Conservation (phyloP, 768 basidiomycete genomes). For the Psilocybe azurescens region DNA sequence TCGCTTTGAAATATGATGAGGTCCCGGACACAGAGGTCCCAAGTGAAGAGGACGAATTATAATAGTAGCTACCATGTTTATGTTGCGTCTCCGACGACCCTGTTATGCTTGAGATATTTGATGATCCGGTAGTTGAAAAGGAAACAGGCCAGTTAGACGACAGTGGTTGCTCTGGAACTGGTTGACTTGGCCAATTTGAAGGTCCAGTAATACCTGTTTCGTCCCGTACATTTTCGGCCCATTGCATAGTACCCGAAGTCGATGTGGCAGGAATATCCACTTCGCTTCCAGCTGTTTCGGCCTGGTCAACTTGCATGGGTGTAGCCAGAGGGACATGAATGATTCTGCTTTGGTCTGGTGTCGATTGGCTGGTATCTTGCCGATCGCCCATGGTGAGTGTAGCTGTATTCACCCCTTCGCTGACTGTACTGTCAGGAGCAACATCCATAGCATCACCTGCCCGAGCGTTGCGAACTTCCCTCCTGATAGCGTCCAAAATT, state of each 20-base stretch:
- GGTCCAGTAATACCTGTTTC: slow-evolving; percentile 23
- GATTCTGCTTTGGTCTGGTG: not conserved
- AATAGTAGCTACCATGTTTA: slow-evolving; percentile 23
- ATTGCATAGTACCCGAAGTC: slow-evolving; percentile 44
- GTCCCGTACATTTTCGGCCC: slow-evolving; percentile 46
- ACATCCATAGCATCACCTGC: slow-evolving; percentile 35
- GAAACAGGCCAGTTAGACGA: slow-evolving; percentile 2
- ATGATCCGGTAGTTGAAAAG: not conserved
- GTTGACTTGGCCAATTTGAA: not conserved
- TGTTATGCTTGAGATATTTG: slow-evolving; percentile 2
- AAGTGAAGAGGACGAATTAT: slow-evolving; percentile 30
- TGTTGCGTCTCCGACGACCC: slow-evolving; percentile 27
- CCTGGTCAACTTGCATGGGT: slow-evolving; percentile 31
- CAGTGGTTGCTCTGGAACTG: not conserved
- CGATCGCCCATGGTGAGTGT: slow-evolving; percentile 1
- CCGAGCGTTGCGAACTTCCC: slow-evolving; percentile 49
- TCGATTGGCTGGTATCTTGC: not conserved
- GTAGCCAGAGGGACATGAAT: slow-evolving; percentile 35
- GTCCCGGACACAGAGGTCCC: slow-evolving; percentile 31
- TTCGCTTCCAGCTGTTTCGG: slow-evolving; percentile 21
- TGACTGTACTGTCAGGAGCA: slow-evolving; percentile 9
- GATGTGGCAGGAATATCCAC: slow-evolving; percentile 7
- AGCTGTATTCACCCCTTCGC: slow-evolving; percentile 1
- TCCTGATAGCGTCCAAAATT: slow-evolving; percentile 73
- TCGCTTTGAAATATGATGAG: slow-evolving; percentile 28